Base-by-base conservation (phyloP, 345 rosid genomes). In the Lagerstroemia speciosa region DNA sequence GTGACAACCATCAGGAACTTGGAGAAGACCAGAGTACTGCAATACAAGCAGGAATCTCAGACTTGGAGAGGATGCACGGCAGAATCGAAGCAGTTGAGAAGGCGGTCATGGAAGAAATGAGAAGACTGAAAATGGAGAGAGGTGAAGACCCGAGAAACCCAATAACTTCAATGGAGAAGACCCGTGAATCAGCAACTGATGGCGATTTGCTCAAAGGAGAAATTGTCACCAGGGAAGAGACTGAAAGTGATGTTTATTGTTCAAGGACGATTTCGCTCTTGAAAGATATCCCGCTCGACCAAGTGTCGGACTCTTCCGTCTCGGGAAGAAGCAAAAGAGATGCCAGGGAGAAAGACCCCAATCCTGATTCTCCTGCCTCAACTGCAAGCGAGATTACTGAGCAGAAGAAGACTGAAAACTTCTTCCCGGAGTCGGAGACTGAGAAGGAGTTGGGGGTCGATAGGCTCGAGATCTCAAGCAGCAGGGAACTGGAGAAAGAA, bases 221-320 rank as follows among this genome's bases (percentile, higher is more conserved):
- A 45, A 20, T 50, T 41, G 41, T 68, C 58, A 3, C 58, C 31
- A 55, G 29, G 33, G 64, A 55, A 55, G 26, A 55, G 32, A 69
- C 29, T 11, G 41, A 40, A 8, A 48, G 19, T 3, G 43, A 36
- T 20, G 52, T 3, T 72, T 58, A 24, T 20, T 2, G 63, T 46
- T 24, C 65, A 45, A 81, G 73, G 52, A 76, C 66, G 50, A 86
- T 81, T 55, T 72, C 76, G 63, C 68, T 74, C 77, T 74, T 81
- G 76, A 91, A 91, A 76, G 95, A 89, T 45, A 85, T 86, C 78
- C 82, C 77, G 14, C 84, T 84, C 6, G 96, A 93, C 82, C 87
- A 90, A 75, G 80, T 67, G 38, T 93, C 91, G 12, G 88, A 88
- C 66, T 79, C 80, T 64, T 83, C 91, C 24, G 80, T 73, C 57